Base-by-base conservation (phyloP, 148 eudicot genomes). In the Cornus florida region DNA sequence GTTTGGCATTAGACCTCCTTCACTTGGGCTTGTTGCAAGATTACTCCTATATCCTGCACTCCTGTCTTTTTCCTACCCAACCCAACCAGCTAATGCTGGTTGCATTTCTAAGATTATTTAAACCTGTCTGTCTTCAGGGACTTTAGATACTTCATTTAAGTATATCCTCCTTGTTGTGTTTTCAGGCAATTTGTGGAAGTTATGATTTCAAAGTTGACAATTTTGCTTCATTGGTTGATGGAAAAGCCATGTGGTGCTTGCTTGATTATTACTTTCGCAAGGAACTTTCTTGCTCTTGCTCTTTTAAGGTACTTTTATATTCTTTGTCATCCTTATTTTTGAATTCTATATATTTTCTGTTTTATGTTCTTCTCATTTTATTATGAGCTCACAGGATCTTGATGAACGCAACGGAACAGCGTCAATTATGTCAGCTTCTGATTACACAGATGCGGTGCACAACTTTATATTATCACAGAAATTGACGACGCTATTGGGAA, bases 191-290 rank as follows among this genome's bases (percentile, higher is more conserved):
- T 70, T 89, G 97, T 86, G 89, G 82, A 84, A 90, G 81, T 74
- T 95, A 95, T 72, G 88, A 86, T 77, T 78, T 86, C 59, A 89
- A 82, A 87, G 84, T 93, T 81, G 97, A 86, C 67, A 88, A 74
- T 75, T 76, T 87, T 80, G 84, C 88, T 70, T 89, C 97, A 24
- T 70, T 93, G 74, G 86, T 92, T 80, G 99, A 95, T 86, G 99
- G 99, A 75, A 91, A 88, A 86, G 97, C 96, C 78, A 93, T 95
- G 94, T 95, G 99, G 99, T 95, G 99, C 84, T 86, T 95, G 88
- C 86, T 95, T 71, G 99, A 95, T 76, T 93, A 86, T 88, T 95
- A 95, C 79, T 95, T 95, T 75, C 85, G 90, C 75, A 92, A 88
- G 80, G 97, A 93, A 71, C 93, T 91, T 64, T 81, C 80, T 78